Conservation (phyloP, 2,329 filamentous ascomycete species). For the Nectriaceae sp. region DNA sequence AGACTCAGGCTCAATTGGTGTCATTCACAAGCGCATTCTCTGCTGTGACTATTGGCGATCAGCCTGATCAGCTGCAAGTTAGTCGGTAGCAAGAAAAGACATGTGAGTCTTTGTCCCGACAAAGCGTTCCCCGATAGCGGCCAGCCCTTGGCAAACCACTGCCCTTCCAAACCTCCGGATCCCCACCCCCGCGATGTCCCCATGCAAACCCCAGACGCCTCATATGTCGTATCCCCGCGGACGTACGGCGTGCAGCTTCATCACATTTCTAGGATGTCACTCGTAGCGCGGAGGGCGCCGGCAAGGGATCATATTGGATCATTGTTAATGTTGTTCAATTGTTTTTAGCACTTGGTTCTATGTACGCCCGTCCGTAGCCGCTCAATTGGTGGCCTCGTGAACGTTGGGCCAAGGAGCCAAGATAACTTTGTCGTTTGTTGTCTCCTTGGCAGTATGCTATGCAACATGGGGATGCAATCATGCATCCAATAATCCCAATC, state of each 20-base stretch:
- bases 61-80: no score
- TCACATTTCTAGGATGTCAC: not conserved
- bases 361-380: not conserved
- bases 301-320: not conserved
- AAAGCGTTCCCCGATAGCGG: no score
- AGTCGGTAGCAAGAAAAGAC: no score
- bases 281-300: not conserved
- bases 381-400: not conserved
- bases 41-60: no score
- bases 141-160: no score
- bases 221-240: not conserved
- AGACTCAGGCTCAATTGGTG: no score
- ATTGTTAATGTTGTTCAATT: not conserved
- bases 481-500: not conserved
- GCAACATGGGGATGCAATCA: not conserved
- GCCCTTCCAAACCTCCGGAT: no score
- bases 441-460: not conserved
- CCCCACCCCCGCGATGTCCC: not conserved
- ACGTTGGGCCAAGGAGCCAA: not conserved
- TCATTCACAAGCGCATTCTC: no score
- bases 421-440: no score
- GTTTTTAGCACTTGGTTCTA: not conserved
- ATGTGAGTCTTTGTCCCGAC: no score
- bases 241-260: not conserved
- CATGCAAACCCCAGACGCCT: not conserved